phyloP scores from a whole-genome alignment of 805 yeast genomes.

The Myxozyma neotropica region DNA sequence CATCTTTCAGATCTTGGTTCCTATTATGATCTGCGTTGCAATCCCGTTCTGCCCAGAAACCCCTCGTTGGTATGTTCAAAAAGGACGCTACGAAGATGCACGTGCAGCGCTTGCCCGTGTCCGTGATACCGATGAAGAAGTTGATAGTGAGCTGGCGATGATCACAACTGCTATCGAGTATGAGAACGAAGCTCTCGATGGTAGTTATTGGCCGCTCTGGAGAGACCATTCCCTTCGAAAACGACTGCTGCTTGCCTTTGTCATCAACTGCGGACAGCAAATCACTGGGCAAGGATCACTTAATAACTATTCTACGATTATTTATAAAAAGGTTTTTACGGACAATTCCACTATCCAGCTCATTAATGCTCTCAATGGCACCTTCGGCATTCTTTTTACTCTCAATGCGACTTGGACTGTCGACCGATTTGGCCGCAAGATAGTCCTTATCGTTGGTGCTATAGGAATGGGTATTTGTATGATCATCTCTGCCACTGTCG shows the following conservation, averaged over 20 bases:
- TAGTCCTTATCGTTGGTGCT: constrained; percentile 61
- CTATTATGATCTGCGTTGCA: constrained; percentile 47
- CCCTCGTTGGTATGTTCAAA: constrained; percentile 49
- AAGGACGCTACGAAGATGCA: constrained; percentile 38
- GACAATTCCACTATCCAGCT: constrained; percentile 50
- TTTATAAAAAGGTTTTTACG: constrained; percentile 50
- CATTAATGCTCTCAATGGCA: constrained; percentile 51
- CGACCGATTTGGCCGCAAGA: constrained; percentile 68
- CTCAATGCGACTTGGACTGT: constrained; percentile 57
- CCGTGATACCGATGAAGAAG: constrained; percentile 42
- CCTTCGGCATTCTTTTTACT: constrained; percentile 46
- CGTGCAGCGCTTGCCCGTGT: constrained; percentile 32
- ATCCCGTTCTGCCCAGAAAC: constrained; percentile 54
- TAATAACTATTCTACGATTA: constrained; percentile 51
- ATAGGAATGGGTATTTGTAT: constrained; percentile 57
- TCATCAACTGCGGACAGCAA: constrained; percentile 35
- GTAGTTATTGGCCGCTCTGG: constrained; percentile 14
- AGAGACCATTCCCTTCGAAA: constrained; percentile 13
- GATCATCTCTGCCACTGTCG: constrained; percentile 46
- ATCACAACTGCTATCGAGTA: constrained; percentile 43
- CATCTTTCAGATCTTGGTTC: constrained; percentile 54
- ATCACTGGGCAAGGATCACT: constrained; percentile 51
- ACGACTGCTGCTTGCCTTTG: constrained; percentile 15
- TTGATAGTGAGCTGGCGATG: constrained; percentile 42
- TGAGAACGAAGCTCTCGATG: constrained; percentile 47